Evolutionary conservation across 805 yeast genomes (phyloP), one percentile per base, ranked within the genome.

Genomic region (Sungouiella thailandica): DNA sequence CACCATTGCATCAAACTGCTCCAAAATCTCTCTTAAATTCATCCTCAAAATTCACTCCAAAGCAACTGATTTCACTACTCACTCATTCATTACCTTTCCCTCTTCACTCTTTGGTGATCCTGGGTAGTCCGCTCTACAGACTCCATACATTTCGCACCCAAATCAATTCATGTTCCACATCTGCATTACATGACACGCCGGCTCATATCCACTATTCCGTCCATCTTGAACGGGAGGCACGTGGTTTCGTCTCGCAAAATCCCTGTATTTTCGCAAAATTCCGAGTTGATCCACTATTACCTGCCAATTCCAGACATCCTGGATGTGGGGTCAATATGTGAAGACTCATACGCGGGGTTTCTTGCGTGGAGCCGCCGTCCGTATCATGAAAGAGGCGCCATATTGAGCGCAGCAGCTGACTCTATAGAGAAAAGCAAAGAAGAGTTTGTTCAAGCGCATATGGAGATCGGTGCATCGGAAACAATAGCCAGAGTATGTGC

Each of bases 261-360:
- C 25, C 45, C 47, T 13, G 45, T 43, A 11, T 16, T 23, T n/a
- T 43, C 47, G 13, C 41, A 38, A 25, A 34, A 32, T n/a, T 16
- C 23, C 12, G 29, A 29, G 23, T 11, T 30, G 19, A 19, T 42
- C 17, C 33, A 35, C 32, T 35, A 42, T 16, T 40, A 30, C 27
- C 34, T 44, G 32, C 40, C 43, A 17, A 17, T 53, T 2, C 36
- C 34, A 5, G 14, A 14, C 17, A 12, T 17, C 15, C 13, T 17
- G 5, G 2, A 12, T 13, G 17, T 23, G n/a, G 19, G 7, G 7
- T 28, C 28, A 3, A 34, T 58, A 12, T 50, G 57, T 38, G 29
- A 30, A 8, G 39, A 37, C 20, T 41, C 65, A 4, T 29, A 47
- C 22, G 14, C 30, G 6, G 68, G 66, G 5, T 57, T 57, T 28